phyloP scores from a whole-genome alignment of 208 protist species.

The Leishmania braziliensis region DNA sequence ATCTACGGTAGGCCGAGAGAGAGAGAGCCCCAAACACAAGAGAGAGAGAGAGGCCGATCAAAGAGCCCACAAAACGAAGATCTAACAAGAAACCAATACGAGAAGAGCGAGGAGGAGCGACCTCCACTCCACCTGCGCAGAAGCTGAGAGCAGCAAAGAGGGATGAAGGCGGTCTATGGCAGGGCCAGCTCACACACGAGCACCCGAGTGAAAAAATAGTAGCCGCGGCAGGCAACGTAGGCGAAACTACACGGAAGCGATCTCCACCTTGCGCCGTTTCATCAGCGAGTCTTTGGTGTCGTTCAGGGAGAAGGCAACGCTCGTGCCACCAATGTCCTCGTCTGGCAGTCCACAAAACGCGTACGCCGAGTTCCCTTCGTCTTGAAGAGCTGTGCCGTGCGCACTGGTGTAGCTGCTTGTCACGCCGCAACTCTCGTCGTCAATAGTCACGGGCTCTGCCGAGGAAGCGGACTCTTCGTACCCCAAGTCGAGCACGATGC shows the following conservation, averaged over 20 bases:
- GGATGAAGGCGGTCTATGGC: neutral
- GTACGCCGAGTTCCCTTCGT: slow-evolving; percentile 2
- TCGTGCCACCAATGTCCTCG: slow-evolving; percentile 55
- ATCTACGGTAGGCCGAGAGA: neutral
- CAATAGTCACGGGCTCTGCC: slow-evolving; percentile 9
- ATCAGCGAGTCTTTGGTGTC: slow-evolving; percentile 25
- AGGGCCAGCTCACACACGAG: neutral
- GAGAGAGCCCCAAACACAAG: neutral
- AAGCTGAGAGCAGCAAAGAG: neutral
- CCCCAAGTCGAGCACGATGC: slow-evolving; percentile 53
- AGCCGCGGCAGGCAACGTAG: neutral
- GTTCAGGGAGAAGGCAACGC: slow-evolving; percentile 60
- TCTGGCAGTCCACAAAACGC: slow-evolving; percentile 5
- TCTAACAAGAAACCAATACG: neutral
- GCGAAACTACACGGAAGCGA: slow-evolving; percentile 13
- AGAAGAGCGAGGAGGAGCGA: neutral
- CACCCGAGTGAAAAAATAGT: neutral
- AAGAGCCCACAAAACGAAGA: slow-evolving; percentile 7
- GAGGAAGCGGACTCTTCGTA: slow-evolving; percentile 22
- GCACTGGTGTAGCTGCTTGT: slow-evolving; percentile 32
- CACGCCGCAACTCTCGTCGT: slow-evolving; percentile 15
- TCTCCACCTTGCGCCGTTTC: slow-evolving; percentile 44
- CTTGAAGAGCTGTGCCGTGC: neutral
- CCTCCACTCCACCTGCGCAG: neutral
- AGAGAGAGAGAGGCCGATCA: neutral